Evolutionary conservation across 345 rosid species (phyloP).

Genomic region (Citrus australasica): DNA sequence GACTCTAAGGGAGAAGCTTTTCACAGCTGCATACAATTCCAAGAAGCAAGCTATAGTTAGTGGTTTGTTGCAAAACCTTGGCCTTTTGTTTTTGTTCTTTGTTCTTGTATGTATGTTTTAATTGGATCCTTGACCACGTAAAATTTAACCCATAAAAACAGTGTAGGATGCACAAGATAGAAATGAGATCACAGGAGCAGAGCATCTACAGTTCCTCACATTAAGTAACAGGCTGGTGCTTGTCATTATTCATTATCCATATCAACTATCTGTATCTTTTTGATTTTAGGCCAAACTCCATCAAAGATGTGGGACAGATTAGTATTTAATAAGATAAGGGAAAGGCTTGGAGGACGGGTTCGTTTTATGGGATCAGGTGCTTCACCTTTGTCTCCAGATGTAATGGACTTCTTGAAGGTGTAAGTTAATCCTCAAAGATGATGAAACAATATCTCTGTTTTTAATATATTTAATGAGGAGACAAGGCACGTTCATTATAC

Average conservation of each 20-base stretch:
- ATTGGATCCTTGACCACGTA: not conserved
- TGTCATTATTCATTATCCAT: not conserved
- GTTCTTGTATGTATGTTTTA: not conserved
- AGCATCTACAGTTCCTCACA: not conserved
- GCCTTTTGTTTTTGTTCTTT: not conserved
- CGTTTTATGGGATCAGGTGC: slow-evolving; percentile 81
- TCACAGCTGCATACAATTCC: slow-evolving; percentile 74
- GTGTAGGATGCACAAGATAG: not conserved
- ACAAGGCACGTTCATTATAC: no score
- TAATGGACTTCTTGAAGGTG: slow-evolving; percentile 84
- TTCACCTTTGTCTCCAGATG: slow-evolving; percentile 86
- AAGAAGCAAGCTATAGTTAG: slow-evolving; percentile 76
- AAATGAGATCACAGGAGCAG: not conserved
- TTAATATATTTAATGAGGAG: not conserved
- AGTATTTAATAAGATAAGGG: slow-evolving; percentile 79
- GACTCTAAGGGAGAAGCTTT: slow-evolving; percentile 59
- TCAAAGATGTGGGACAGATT: slow-evolving; percentile 83
- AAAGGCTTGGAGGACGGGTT: slow-evolving; percentile 81
- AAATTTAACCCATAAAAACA: not conserved
- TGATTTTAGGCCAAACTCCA: slow-evolving; percentile 51
- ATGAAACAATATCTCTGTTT: not conserved
- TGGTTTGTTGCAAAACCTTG: slow-evolving; percentile 38
- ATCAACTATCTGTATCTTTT: slow-evolving; percentile 3
- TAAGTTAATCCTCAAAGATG: slow-evolving; percentile 36
- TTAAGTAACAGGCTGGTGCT: not conserved